Evolutionary conservation across 2,329 filamentous ascomycete genomes (phyloP).

Genomic region (Ophiostoma himal-ulmi): DNA sequence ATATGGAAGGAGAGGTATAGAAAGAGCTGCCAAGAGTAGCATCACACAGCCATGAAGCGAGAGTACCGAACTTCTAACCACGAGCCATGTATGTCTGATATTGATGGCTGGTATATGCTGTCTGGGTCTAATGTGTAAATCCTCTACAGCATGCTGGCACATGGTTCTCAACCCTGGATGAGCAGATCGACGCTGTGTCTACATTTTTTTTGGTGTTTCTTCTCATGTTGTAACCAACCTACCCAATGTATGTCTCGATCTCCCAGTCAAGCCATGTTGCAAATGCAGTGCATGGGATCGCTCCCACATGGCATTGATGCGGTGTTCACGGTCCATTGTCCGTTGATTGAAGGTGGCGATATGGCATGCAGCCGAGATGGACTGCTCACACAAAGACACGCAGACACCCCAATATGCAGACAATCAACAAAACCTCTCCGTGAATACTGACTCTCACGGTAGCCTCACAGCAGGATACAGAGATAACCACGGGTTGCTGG

Average conservation of each 20-base stretch:
- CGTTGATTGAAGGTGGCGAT: not conserved
- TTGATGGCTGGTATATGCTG: too few relatives aligned
- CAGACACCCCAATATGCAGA: too few relatives aligned
- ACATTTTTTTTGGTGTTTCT: not conserved
- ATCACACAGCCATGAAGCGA: constrained; percentile 7
- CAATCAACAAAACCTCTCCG: too few relatives aligned
- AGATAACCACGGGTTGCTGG: too few relatives aligned
- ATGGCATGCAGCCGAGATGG: not conserved
- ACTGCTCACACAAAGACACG: not conserved
- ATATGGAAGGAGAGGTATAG: not conserved
- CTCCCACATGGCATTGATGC: not conserved
- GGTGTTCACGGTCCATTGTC: not conserved
- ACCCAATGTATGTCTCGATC: not conserved
- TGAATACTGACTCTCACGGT: too few relatives aligned
- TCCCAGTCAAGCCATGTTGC: not conserved
- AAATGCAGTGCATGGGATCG: not conserved
- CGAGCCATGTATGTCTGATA: not conserved
- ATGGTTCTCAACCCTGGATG: not conserved
- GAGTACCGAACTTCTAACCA: not conserved
- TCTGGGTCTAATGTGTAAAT: not conserved
- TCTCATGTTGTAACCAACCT: not conserved
- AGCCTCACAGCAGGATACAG: too few relatives aligned
- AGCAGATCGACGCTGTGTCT: not conserved
- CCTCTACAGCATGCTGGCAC: not conserved
- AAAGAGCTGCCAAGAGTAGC: not conserved